phyloP scores from a whole-genome alignment of 768 basidiomycete genomes.

The Phanerodontia chrysosporium region DNA sequence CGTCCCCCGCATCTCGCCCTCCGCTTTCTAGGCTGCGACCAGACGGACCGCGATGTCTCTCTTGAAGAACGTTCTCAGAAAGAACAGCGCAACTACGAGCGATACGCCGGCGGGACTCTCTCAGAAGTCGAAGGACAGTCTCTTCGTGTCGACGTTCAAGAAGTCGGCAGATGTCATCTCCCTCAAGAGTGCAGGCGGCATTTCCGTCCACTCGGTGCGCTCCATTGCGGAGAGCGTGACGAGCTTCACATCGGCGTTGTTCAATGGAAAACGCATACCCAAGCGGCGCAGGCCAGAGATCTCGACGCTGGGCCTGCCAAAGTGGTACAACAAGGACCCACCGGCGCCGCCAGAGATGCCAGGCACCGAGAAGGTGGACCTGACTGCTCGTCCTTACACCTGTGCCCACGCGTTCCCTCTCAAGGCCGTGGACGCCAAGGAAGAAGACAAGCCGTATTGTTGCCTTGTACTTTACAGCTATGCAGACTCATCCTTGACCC shows the following conservation, averaged over 20 bases:
- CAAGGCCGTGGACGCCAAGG: neutral
- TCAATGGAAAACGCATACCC: constrained; percentile 3
- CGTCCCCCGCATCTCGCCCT: neutral
- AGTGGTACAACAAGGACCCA: constrained; percentile 9
- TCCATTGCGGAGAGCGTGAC: constrained; percentile 10
- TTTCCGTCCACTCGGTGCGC: neutral
- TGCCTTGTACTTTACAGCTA: constrained; percentile 5
- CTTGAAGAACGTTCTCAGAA: constrained; percentile 6
- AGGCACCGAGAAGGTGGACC: constrained; percentile 8
- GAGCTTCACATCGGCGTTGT: constrained; percentile 7
- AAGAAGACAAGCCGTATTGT: constrained; percentile 1
- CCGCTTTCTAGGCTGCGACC: neutral
- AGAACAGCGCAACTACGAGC: constrained; percentile 5
- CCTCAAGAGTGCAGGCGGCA: neutral
- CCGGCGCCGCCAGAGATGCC: constrained; percentile 6
- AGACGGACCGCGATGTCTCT: constrained; percentile 6
- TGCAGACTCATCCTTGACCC: neutral
- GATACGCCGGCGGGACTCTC: constrained; percentile 4
- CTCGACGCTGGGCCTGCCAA: neutral
- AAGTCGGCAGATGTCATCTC: neutral
- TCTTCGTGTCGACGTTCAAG: neutral
- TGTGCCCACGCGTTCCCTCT: neutral
- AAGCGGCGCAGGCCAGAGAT: constrained; percentile 7
- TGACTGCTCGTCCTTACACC: neutral
- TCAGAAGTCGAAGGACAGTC: neutral